Percentiles rank a stretch among this genome's conserved stretches.
Evolutionary conservation across 768 basidiomycete genomes (phyloP).

Genomic region (Solioccasus polychromus): DNA sequence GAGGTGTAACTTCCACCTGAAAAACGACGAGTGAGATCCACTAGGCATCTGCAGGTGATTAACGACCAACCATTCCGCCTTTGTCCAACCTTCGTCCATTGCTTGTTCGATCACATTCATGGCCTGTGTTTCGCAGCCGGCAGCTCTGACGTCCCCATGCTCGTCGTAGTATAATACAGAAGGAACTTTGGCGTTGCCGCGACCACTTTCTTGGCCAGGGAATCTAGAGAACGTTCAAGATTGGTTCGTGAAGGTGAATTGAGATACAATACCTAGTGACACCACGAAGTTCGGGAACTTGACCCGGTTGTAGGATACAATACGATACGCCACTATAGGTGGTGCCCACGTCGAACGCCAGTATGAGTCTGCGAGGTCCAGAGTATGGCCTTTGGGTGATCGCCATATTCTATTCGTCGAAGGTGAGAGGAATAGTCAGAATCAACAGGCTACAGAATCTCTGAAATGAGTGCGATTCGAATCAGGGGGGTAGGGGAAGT

Average conservation of each 20-base stretch:
- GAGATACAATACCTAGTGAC: constrained; percentile 4
- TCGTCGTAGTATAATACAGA: constrained; percentile 43
- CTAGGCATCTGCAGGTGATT: no score
- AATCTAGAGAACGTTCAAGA: constrained; percentile 31
- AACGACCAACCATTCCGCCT: constrained; percentile 16
- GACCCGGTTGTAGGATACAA: constrained; percentile 11
- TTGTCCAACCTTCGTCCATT: constrained; percentile 25
- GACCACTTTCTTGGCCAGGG: constrained; percentile 36
- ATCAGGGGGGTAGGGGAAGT: no score
- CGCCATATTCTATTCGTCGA: no score
- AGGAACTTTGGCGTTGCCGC: constrained; percentile 43
- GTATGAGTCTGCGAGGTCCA: constrained; percentile 30
- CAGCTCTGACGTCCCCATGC: constrained; percentile 33
- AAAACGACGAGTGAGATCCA: not conserved
- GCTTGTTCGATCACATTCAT: constrained; percentile 33
- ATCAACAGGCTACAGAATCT: no score
- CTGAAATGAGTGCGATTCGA: no score
- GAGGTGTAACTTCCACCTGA: constrained; percentile 28
- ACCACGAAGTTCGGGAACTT: constrained; percentile 11
- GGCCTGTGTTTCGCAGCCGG: constrained; percentile 38
- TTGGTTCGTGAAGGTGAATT: not conserved
- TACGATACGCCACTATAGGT: constrained; percentile 46
- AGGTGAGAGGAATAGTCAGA: no score
- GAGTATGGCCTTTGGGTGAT: constrained; percentile 4
- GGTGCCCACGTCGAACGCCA: constrained; percentile 50